Conservation (phyloP, 2,329 filamentous ascomycete genomes). For the Curvularia spicifera region DNA sequence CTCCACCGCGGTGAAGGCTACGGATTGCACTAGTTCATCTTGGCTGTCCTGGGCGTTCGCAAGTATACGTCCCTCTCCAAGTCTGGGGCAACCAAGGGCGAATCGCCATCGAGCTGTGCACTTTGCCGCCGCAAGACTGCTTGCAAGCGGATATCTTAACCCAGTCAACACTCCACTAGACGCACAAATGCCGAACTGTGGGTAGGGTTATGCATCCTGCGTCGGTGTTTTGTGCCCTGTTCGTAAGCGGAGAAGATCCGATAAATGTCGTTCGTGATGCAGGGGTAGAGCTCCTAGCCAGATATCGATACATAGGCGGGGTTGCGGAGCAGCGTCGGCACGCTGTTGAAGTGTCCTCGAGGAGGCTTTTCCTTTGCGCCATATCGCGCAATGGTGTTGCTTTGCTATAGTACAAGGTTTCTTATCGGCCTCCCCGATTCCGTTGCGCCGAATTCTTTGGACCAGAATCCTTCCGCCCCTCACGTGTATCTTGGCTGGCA, state of each 20-base stretch:
- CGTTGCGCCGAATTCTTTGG: constrained; percentile 8
- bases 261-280: constrained; percentile 9
- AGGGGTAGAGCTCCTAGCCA: constrained; percentile 9
- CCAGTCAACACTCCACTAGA: constrained; percentile 3
- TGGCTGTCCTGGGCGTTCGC: constrained; percentile 19
- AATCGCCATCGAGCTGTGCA: constrained; percentile 13
- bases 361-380: neutral
- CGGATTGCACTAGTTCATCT: constrained; percentile 18
- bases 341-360: neutral
- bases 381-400: constrained; percentile 4
- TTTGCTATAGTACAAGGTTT: constrained; percentile 3
- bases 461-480: constrained; percentile 29
- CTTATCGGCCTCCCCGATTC: constrained; percentile 34
- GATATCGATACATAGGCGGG: constrained; percentile 3
- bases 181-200: neutral
- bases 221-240: constrained; percentile 11
- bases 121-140: constrained; percentile 10
- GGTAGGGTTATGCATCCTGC: constrained; percentile 1
- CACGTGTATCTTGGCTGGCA: constrained; percentile 36
- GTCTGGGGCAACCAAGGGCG: constrained; percentile 14
- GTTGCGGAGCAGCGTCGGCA: constrained; percentile 2
- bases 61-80: constrained; percentile 10
- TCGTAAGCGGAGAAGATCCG: constrained; percentile 11
- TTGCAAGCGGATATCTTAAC: neutral
- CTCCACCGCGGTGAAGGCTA: constrained; percentile 18